phyloP scores from a whole-genome alignment of 306 rosid genomes.

The Rosa lucieae region DNA sequence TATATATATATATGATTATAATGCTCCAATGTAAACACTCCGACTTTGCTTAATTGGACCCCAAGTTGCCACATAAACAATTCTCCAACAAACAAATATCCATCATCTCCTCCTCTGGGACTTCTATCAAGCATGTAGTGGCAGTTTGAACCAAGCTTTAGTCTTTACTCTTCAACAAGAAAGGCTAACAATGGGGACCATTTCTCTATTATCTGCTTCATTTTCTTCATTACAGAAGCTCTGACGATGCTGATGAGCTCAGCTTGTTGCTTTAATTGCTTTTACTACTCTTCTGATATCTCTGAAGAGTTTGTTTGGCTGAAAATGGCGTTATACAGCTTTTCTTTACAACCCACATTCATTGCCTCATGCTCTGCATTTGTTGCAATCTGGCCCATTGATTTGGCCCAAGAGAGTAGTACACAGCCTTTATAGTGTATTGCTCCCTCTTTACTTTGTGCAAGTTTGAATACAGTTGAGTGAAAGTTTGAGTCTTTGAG shows the following conservation, averaged over 20 bases:
- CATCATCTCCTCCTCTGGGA: neutral
- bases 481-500: neutral
- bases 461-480: neutral
- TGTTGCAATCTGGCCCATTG: neutral
- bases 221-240: neutral
- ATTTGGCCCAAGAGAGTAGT: neutral
- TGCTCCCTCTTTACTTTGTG: neutral
- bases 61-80: no score
- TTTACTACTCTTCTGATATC: neutral
- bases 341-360: neutral
- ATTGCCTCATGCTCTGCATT: neutral
- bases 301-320: neutral
- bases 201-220: neutral
- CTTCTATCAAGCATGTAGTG: neutral
- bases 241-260: neutral
- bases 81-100: neutral
- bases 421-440: neutral
- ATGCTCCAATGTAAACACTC: neutral
- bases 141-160: neutral
- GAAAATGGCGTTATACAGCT: neutral
- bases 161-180: neutral
- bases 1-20: no score
- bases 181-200: neutral
- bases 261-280: neutral
- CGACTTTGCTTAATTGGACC: no score